Evolutionary conservation across 108 stramenopile genomes (phyloP), one percentile per base, ranked within the genome.

Genomic region (Pseudonitzschia pungens): DNA sequence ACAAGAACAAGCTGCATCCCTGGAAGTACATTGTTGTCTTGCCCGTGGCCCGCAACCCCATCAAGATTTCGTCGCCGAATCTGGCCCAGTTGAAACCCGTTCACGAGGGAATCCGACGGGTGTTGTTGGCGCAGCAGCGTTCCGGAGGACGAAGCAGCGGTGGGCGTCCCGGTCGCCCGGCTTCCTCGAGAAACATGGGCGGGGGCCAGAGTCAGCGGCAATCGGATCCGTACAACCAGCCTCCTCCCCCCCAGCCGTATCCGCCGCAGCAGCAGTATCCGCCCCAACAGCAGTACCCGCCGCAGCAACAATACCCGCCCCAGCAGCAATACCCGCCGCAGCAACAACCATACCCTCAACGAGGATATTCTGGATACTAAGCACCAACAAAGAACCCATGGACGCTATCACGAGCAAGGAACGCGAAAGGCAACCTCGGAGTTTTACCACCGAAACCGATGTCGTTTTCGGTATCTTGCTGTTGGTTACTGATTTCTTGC

Each of bases 1-100:
- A 92, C 86, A 95, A 95, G 86, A 92, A 92, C 78, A 91, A 92
- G 72, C 81, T 92, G 33, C 90, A 92, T 58, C 94, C 94, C 40
- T 91, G 91, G 90, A 92, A 92, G 71, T 95, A 91, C 75, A 89
- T 95, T 78, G 91, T 92, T 32, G 73, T 91, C 7, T 71, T 95
- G 33, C 94, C 94, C 11, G 88, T 92, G 2, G 78, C 87, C 28
- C 81, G 90, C 7, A 92, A 95, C 73, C 94, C 94, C 22, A 92
- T 95, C 86, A 95, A 95, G 82, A 95, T 95, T 75, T 92, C 92
- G 11, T 82, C 82, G 28, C 94, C 94, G 56, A 92, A 92, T 68
- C 75, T 95, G 64, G 77, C 76, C 21, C 83, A 84, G 62, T 76
- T 95, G 43, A 92, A 92, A 70, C 90, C 92, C 1, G 92, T 92